Evolutionary conservation across 2,329 filamentous ascomycete species (phyloP).

Genomic region (Orbilia brochopaga): DNA sequence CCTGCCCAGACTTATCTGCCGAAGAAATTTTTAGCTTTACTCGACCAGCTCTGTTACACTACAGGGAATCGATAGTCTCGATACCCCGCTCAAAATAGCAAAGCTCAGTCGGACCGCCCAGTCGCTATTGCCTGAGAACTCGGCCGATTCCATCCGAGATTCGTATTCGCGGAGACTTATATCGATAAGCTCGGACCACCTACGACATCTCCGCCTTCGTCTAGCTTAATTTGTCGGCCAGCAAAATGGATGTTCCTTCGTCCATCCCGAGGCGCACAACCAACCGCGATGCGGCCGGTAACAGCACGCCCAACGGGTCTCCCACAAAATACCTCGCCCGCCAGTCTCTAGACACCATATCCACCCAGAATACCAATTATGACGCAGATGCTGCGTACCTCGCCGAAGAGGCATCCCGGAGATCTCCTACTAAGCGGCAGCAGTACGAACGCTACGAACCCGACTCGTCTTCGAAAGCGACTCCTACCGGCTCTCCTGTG

Average conservation of each 20-base stretch:
- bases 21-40: no score
- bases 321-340: constrained; percentile 36
- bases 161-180: background rate
- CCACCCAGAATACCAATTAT: constrained; percentile 25
- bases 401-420: constrained; percentile 27
- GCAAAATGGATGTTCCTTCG: constrained; percentile 35
- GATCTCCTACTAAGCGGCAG: constrained; percentile 31
- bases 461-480: background rate
- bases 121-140: background rate
- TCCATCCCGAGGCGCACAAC: constrained; percentile 35
- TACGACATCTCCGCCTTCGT: background rate
- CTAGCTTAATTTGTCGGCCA: background rate
- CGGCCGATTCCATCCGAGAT: no score
- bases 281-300: constrained; percentile 23
- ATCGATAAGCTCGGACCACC: background rate
- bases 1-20: no score
- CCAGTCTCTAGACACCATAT: constrained; percentile 25
- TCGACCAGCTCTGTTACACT: no score
- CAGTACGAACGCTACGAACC: constrained; percentile 21
- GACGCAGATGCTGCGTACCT: constrained; percentile 33
- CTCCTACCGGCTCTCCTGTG: constrained; percentile 26
- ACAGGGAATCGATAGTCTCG: no score
- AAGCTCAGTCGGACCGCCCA: no score
- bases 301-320: constrained; percentile 21
- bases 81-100: no score